Evolutionary conservation across 2,329 filamentous ascomycete genomes (phyloP).

Genomic region (Cylindrodendrum hubeiense): DNA sequence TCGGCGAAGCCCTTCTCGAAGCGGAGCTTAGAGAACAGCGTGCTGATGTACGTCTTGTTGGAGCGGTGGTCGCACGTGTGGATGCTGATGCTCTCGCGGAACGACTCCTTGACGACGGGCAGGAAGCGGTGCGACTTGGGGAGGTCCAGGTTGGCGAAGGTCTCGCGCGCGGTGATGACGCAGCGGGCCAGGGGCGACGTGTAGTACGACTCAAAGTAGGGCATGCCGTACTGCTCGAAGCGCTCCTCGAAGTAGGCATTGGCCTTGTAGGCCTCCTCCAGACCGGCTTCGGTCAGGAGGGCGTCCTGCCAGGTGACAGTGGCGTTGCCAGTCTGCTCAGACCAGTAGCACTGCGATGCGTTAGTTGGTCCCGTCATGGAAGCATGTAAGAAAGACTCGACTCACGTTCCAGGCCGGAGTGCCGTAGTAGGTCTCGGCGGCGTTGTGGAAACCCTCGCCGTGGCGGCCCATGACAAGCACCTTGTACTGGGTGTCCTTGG

Average conservation of each 20-base stretch:
- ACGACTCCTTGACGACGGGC: slow-evolving; percentile 72
- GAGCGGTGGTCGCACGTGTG: slow-evolving; percentile 77
- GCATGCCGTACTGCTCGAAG: slow-evolving; percentile 65
- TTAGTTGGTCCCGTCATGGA: not conserved
- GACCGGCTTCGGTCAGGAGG: slow-evolving; percentile 68
- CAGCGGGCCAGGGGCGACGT: slow-evolving; percentile 74
- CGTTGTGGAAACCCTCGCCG: slow-evolving; percentile 75
- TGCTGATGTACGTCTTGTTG: slow-evolving; percentile 64
- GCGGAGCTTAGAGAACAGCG: slow-evolving; percentile 63
- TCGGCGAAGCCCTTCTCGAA: slow-evolving; percentile 75
- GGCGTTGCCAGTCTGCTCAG: slow-evolving; percentile 71
- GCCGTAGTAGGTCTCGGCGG: slow-evolving; percentile 74
- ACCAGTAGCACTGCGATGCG: slow-evolving; percentile 70
- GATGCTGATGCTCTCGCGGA: slow-evolving; percentile 75
- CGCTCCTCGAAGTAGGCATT: slow-evolving; percentile 70
- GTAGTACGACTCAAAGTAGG: slow-evolving; percentile 74
- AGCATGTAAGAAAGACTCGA: slow-evolving; percentile 10
- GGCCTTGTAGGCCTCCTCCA: slow-evolving; percentile 68
- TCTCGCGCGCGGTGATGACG: slow-evolving; percentile 71
- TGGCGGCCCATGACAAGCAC: slow-evolving; percentile 78
- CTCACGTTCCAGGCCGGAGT: slow-evolving; percentile 77
- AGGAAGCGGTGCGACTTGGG: slow-evolving; percentile 64
- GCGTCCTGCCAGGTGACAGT: slow-evolving; percentile 74
- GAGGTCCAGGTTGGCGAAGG: slow-evolving; percentile 67
- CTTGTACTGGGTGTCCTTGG: slow-evolving; percentile 69